Conservation (phyloP, 306 rosid species). For the Quercus cerris region DNA sequence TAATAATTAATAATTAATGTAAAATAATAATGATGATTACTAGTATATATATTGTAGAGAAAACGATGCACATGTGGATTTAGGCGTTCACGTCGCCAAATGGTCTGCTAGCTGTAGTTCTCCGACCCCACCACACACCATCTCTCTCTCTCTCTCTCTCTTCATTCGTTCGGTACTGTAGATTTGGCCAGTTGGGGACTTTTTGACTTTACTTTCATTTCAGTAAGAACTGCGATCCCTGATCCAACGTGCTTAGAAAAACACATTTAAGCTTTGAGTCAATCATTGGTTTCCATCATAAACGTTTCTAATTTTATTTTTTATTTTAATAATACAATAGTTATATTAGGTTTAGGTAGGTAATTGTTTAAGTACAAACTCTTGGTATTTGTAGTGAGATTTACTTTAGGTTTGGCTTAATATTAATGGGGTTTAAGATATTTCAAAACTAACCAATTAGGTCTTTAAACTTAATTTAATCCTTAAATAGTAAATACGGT, state of each 20-base stretch:
- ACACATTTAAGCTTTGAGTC: neutral
- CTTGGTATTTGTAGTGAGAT: too few species aligned
- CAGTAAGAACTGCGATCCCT: neutral
- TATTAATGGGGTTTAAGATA: accelerated
- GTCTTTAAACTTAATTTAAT: too few species aligned
- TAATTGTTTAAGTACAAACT: too few species aligned
- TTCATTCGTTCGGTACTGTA: neutral
- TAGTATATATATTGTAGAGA: neutral
- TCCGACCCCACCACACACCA: neutral
- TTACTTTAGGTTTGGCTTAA: too few species aligned
- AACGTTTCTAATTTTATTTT: neutral
- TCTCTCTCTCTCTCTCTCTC: neutral
- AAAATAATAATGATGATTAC: neutral
- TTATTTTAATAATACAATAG: neutral
- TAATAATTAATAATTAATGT: neutral
- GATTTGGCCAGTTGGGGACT: neutral
- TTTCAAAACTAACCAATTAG: too few species aligned
- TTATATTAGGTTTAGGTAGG: too few species aligned
- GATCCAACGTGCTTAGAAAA: neutral
- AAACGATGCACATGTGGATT: conserved; percentile 5
- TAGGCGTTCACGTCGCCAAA: conserved; percentile 13
- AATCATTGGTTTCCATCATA: neutral
- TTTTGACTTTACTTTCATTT: neutral
- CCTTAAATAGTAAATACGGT: accelerated
- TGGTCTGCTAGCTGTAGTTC: conserved; percentile 13